Conservation (phyloP, 495 filamentous ascomycete species). For the Penicillium maclennaniae region DNA sequence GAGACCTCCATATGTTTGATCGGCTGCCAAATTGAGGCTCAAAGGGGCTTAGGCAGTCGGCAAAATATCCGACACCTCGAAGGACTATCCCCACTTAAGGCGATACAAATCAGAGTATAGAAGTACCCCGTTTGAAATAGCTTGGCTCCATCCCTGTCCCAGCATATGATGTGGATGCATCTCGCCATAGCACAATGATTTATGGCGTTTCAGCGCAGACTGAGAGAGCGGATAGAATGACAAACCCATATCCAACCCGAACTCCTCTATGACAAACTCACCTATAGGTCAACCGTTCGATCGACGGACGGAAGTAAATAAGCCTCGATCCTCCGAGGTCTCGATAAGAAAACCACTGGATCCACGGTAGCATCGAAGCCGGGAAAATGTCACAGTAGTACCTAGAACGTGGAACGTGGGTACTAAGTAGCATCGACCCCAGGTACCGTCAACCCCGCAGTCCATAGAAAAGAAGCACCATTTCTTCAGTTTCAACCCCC, state of each 20-base stretch:
- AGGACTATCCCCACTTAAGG: no score
- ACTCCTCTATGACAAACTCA: not conserved
- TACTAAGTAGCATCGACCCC: conserved; percentile 6
- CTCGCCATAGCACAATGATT: not conserved
- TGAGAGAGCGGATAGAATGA: not conserved
- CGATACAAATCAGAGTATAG: not conserved
- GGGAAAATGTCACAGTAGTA: conserved; percentile 17
- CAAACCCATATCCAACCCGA: not conserved
- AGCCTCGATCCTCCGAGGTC: not conserved
- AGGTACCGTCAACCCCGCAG: conserved; percentile 18
- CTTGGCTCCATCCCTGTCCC: not conserved
- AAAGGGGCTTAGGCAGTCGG: no score
- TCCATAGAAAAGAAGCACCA: conserved; percentile 48
- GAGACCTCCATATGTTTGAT: no score
- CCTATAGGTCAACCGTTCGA: not conserved
- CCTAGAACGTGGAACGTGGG: not conserved
- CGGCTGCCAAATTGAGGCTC: no score
- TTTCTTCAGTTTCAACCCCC: conserved; percentile 1
- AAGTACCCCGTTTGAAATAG: not conserved
- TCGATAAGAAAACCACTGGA: conserved; percentile 3
- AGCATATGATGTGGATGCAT: not conserved
- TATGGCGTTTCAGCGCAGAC: not conserved
- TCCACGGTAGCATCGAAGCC: conserved; percentile 21
- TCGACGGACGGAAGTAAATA: not conserved
- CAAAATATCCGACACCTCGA: no score